Evolutionary conservation across 371 early-diverging fungal species (phyloP).

Genomic region (Actinomortierella wolfii): DNA sequence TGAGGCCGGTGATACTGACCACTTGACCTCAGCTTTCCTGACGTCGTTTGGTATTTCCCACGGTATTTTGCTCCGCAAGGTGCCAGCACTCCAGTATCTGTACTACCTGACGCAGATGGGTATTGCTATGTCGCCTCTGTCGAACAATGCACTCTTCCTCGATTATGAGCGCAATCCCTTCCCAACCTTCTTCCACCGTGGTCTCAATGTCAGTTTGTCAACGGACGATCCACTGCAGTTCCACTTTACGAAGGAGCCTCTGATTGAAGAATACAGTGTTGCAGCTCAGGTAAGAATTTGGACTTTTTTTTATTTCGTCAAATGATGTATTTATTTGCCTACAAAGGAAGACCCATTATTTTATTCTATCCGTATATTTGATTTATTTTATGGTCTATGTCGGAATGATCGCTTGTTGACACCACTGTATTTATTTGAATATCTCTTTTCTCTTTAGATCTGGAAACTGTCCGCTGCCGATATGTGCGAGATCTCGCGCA

Average conservation of each 20-base stretch:
- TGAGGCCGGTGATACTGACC: constrained; percentile 98
- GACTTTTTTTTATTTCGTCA: neutral
- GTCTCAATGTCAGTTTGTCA: constrained; percentile 94
- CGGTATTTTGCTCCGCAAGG: constrained; percentile 96
- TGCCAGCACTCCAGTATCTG: constrained; percentile 96
- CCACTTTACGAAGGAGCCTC: constrained; percentile 98
- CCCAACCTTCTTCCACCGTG: constrained; percentile 92
- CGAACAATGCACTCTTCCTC: constrained; percentile 98
- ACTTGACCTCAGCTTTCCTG: constrained; percentile 92
- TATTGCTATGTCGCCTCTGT: constrained; percentile 98
- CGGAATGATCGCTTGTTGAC: too few species aligned
- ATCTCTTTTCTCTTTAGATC: constrained; percentile 60
- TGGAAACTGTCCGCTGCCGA: constrained; percentile 95
- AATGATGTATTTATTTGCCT: neutral
- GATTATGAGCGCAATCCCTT: constrained; percentile 97
- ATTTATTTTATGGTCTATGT: too few species aligned
- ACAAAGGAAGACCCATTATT: too few species aligned
- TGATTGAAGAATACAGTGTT: constrained; percentile 99
- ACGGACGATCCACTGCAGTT: constrained; percentile 99
- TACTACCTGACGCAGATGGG: constrained; percentile 96
- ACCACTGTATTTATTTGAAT: neutral
- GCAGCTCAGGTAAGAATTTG: constrained; percentile 80
- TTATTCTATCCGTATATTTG: too few species aligned
- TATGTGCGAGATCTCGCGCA: constrained; percentile 98
- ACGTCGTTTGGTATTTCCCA: constrained; percentile 93